Percentiles rank a stretch among this genome's conserved stretches.
These are phyloP conservation scores for Penicillium lividum DNA, from an alignment of 495 filamentous ascomycete genomes.

Conservation along the genomic window DNA sequence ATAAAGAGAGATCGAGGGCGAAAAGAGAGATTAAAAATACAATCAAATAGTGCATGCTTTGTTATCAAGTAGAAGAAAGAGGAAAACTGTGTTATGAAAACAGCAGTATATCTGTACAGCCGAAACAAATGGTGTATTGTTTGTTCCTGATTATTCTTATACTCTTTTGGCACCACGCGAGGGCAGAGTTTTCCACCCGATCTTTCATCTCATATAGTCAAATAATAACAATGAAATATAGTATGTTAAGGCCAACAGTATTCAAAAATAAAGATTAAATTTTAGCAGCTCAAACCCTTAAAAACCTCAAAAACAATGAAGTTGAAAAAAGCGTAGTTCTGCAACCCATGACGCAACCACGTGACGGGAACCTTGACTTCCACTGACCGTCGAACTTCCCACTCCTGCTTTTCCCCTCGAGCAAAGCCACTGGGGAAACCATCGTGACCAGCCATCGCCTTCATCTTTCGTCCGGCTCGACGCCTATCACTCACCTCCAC, in stretches of 20 bases:
- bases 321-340: conserved; percentile 16
- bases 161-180: background rate
- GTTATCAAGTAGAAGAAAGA: background rate
- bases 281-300: background rate
- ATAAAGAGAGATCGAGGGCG: background rate
- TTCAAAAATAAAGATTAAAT: background rate
- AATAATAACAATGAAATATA: background rate
- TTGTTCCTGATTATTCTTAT: background rate
- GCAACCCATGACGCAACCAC: conserved; percentile 46
- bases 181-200: background rate
- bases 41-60: background rate
- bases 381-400: conserved; percentile 26
- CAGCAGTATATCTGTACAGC: background rate
- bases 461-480: conserved; percentile 11
- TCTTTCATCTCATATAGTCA: background rate
- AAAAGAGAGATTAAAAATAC: background rate
- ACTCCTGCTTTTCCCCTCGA: conserved; percentile 34
- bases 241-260: background rate
- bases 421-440: conserved; percentile 22
- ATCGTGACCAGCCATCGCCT: conserved; percentile 25
- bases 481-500: conserved; percentile 4
- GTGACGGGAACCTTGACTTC: conserved; percentile 38
- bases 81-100: background rate
- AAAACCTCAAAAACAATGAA: background rate
- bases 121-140: background rate